Evolutionary conservation across 192 early-diverging fungal genomes (phyloP).

Genomic region (Rhizoclosmatium globosum): DNA sequence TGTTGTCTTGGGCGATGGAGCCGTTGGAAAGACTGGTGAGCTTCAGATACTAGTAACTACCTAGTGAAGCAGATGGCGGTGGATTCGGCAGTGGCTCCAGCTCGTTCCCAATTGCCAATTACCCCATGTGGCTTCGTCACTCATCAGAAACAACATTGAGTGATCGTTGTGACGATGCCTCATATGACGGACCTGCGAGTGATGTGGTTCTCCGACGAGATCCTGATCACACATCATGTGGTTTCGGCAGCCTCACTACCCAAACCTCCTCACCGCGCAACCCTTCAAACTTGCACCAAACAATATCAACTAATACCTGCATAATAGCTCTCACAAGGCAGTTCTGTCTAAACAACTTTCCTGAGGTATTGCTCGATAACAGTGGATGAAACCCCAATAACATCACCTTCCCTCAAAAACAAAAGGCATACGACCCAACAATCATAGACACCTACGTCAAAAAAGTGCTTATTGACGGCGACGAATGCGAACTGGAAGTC

Average conservation of each 20-base stretch:
- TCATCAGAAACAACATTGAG: too few species aligned
- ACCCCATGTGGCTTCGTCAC: too few species aligned
- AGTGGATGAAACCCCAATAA: neutral
- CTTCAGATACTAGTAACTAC: neutral
- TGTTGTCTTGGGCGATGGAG: constrained; percentile 61
- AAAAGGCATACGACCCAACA: constrained; percentile 86
- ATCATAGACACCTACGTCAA: constrained; percentile 98
- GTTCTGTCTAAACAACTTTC: constrained; percentile 59
- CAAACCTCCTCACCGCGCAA: constrained; percentile 12
- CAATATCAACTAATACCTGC: neutral
- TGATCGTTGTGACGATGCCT: neutral
- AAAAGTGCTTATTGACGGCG: constrained; percentile 91
- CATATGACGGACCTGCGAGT: neutral
- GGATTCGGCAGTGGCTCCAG: neutral
- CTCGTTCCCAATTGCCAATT: too few species aligned
- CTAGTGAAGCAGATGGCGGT: neutral
- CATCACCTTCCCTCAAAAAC: neutral
- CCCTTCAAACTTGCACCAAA: neutral
- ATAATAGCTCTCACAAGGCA: constrained; percentile 3
- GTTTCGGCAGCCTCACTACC: constrained; percentile 45
- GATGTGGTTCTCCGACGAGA: neutral
- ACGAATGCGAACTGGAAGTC: constrained; percentile 87
- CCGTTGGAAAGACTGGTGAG: constrained; percentile 60
- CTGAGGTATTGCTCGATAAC: constrained; percentile 7
- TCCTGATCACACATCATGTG: neutral